Conservation (phyloP, 257 asterid species). For the Schizonepeta tenuifolia region DNA sequence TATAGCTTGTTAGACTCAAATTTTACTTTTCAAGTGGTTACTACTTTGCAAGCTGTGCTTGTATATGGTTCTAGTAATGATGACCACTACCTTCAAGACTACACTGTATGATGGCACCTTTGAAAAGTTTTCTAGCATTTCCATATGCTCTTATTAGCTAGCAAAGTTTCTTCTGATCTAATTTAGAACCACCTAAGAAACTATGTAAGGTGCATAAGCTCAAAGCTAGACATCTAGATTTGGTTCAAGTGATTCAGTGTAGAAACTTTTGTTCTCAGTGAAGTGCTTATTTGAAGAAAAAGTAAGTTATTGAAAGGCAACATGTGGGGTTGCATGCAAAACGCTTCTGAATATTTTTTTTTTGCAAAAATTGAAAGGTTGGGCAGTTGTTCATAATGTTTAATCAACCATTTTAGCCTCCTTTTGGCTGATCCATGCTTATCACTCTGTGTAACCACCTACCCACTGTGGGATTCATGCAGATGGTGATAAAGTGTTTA, state of each 20-base stretch:
- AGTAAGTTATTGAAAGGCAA: neutral
- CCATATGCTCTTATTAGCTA: neutral
- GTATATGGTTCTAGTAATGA: conserved; percentile 1
- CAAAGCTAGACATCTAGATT: conserved; percentile 6
- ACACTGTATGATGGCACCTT: neutral
- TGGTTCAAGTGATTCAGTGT: neutral
- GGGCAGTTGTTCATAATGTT: too few species aligned
- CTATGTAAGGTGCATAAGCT: neutral
- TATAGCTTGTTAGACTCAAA: conserved; percentile 4
- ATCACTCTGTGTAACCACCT: conserved; percentile 21
- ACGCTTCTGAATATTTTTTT: neutral
- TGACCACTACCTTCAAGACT: conserved; percentile 7
- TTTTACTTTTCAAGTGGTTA: neutral
- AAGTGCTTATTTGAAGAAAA: neutral
- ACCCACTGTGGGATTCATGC: conserved; percentile 29
- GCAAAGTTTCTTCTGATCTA: neutral
- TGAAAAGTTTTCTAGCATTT: neutral
- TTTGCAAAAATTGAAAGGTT: too few species aligned
- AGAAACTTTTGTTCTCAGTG: neutral
- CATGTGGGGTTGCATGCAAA: neutral
- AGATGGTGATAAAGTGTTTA: conserved; percentile 36
- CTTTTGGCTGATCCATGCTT: conserved; percentile 13
- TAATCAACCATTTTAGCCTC: conserved; percentile 6
- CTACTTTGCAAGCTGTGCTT: conserved; percentile 1
- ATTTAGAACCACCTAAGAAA: neutral